Percentiles rank a stretch among this genome's conserved stretches.
Evolutionary conservation across 345 rosid genomes (phyloP).

Genomic region (Rubroshorea leprosula): DNA sequence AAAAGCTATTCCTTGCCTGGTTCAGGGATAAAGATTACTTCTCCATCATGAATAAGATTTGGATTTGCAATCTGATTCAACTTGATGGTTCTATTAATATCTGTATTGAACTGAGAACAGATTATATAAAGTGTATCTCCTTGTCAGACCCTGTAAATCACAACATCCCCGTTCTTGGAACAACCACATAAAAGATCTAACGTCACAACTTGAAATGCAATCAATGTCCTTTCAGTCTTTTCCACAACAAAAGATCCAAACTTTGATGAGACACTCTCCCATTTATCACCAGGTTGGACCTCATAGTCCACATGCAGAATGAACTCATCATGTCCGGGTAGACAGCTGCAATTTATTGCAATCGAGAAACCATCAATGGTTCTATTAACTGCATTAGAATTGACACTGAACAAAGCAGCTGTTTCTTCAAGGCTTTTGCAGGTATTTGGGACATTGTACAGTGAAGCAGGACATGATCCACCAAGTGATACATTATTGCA

Average conservation of each 20-base stretch:
- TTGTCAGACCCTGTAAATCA: slow-evolving; percentile 19
- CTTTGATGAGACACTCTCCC: slow-evolving; percentile 11
- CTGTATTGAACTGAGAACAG: slow-evolving; percentile 18
- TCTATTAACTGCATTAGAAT: slow-evolving; percentile 10
- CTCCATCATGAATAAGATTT: slow-evolving; percentile 12
- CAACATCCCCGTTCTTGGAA: slow-evolving; percentile 9
- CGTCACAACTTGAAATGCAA: slow-evolving; percentile 14
- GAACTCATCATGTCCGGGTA: slow-evolving; percentile 5
- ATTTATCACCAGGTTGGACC: slow-evolving; percentile 23
- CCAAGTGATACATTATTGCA: no score
- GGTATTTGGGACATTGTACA: slow-evolving; percentile 19
- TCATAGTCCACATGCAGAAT: slow-evolving; percentile 20
- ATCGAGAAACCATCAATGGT: slow-evolving; percentile 27
- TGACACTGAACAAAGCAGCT: slow-evolving; percentile 25
- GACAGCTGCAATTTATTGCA: slow-evolving; percentile 24
- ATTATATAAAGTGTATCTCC: slow-evolving; percentile 22
- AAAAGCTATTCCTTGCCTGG: slow-evolving; percentile 1
- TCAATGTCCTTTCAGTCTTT: background rate
- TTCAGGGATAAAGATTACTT: no score
- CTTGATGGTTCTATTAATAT: slow-evolving; percentile 10
- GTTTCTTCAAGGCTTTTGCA: slow-evolving; percentile 19
- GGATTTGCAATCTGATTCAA: slow-evolving; percentile 22
- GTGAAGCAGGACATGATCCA: no score
- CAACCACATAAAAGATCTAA: slow-evolving; percentile 30
- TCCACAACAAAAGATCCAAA: slow-evolving; percentile 20